Conservation (phyloP, 345 rosid genomes). For the Euphorbia peplus region DNA sequence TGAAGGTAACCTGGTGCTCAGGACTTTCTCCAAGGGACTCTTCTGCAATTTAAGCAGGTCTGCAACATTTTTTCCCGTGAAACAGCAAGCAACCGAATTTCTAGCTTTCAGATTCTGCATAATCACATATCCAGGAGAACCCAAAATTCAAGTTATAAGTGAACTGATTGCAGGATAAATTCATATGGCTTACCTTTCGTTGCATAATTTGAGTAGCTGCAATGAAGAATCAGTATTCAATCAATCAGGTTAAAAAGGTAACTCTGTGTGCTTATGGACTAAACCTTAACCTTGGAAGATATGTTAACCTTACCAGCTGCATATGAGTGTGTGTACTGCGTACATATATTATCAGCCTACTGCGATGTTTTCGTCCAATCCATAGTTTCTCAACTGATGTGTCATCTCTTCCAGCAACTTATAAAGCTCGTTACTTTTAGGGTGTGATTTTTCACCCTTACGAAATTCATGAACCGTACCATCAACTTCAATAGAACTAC, state of each 20-base stretch:
- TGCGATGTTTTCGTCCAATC: not conserved
- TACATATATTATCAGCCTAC: not conserved
- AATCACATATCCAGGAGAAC: not conserved
- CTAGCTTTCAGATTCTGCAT: not conserved
- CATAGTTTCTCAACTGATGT: constrained; percentile 10
- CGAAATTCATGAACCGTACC: constrained; percentile 49
- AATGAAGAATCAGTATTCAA: too few relatives aligned
- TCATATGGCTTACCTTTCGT: not conserved
- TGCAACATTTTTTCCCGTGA: not conserved
- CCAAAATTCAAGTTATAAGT: not conserved
- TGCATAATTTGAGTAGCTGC: not conserved
- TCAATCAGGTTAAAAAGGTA: too few relatives aligned
- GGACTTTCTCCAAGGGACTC: not conserved
- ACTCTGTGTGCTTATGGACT: too few relatives aligned
- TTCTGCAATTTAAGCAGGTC: not conserved
- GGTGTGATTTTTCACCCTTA: constrained; percentile 50
- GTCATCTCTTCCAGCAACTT: constrained; percentile 10
- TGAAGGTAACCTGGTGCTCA: not conserved
- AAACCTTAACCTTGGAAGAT: too few relatives aligned
- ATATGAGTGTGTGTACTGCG: not conserved
- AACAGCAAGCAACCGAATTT: not conserved
- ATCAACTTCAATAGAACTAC: constrained; percentile 49
- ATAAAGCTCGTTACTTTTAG: constrained; percentile 36
- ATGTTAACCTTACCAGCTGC: not conserved
- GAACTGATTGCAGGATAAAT: not conserved